Base-by-base conservation (phyloP, 106 monocot species). In the Xerophyta viscosa region DNA sequence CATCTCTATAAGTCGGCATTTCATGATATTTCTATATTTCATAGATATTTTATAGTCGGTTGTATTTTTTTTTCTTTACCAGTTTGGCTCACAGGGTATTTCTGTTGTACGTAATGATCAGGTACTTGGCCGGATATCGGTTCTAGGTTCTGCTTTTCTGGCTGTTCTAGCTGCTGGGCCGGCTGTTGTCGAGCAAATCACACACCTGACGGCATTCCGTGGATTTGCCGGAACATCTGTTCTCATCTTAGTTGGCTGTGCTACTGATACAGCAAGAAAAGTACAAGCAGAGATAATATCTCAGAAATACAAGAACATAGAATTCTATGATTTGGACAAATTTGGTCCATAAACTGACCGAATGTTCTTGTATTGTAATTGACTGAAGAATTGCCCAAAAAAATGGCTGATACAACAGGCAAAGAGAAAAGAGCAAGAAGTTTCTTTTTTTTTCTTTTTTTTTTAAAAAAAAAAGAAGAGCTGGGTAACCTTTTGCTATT, bases 281-380 rank as follows among this genome's bases (percentile, higher is more conserved):
- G 90, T 98, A 25, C 89, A 90, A 33, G 96, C 96, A 24, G 96
- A 98, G 65, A 90, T 98, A 30, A 90, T 98, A 52, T 98, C 86
- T 0, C 96, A 90, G 54, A 98, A 98, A 50, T 98, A 90, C 60
- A 98, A 90, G 68, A 90, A 98, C 44, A 98, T 98, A 3, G 90
- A 98, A 64, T 90, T 86, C 41, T 98, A 98, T 44, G 79, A 88
- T 44, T 22, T 84, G 18, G 69, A 82, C 56, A 76, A 67, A 15
- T 70, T 60, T 54, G 75, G 54, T 17, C 68, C 24, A 41, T 79
- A 52, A 71, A 46, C 7, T 17, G n/a, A n/a, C n/a, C n/a, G n/a
- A n/a, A n/a, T n/a, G n/a, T n/a, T n/a, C n/a, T n/a, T n/a, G n/a
- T n/a, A n/a, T n/a, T n/a, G n/a, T n/a, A n/a, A n/a, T n/a, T n/a